These are phyloP conservation scores for Ceratobasidium sp. DNA, from an alignment of 1,284 basidiomycete genomes.

Conservation along the genomic window DNA sequence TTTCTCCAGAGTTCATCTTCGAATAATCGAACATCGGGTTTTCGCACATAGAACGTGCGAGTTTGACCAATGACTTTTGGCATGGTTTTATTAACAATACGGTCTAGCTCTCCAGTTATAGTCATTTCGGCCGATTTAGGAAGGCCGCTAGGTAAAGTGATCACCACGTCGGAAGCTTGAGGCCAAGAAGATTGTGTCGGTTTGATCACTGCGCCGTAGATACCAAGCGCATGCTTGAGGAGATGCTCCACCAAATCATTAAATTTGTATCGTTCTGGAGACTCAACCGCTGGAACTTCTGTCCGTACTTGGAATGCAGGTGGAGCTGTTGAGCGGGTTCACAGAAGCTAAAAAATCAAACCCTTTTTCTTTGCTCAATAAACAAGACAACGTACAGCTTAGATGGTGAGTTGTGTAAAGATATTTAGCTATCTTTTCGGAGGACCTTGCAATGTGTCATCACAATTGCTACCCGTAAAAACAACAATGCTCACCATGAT, in stretches of 20 bases:
- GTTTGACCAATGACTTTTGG: slow-evolving; percentile 16
- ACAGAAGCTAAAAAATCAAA: neutral
- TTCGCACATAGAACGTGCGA: neutral
- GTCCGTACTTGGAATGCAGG: slow-evolving; percentile 16
- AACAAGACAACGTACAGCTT: neutral
- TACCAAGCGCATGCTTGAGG: slow-evolving; percentile 15
- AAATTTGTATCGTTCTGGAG: slow-evolving; percentile 11
- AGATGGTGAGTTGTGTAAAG: neutral
- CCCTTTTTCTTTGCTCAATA: neutral
- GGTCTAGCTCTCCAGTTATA: slow-evolving; percentile 4
- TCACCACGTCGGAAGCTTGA: neutral
- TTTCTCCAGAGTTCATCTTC: slow-evolving; percentile 26
- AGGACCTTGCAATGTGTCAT: neutral
- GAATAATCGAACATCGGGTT: slow-evolving; percentile 10
- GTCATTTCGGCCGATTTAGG: slow-evolving; percentile 22
- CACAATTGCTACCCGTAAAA: no score
- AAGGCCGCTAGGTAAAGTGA: slow-evolving; percentile 16
- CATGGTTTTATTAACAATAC: neutral
- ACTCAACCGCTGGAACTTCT: neutral
- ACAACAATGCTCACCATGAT: neutral
- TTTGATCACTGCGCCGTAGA: slow-evolving; percentile 5
- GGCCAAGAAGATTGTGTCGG: slow-evolving; percentile 2
- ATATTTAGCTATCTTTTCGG: slow-evolving; percentile 3
- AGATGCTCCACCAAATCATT: slow-evolving; percentile 17
- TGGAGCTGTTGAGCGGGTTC: neutral